Evolutionary conservation across 1,284 basidiomycete species (phyloP).

Genomic region (Ganoderma boninense): DNA sequence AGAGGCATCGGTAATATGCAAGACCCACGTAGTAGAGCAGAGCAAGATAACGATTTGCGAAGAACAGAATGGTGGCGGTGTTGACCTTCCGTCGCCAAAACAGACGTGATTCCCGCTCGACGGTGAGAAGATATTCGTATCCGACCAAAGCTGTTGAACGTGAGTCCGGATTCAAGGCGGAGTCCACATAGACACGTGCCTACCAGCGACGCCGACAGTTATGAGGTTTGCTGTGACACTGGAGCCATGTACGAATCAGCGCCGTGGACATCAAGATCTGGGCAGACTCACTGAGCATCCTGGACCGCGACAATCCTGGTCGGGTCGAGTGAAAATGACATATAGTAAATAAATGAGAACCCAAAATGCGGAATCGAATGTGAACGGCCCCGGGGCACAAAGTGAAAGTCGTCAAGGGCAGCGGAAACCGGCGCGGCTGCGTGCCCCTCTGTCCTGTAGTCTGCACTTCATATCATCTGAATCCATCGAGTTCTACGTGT

Average conservation of each 20-base stretch:
- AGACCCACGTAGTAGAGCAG: not conserved
- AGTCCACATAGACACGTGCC: not conserved
- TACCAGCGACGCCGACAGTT: not conserved
- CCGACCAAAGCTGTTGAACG: conserved; percentile 5
- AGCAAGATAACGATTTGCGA: conserved; percentile 9
- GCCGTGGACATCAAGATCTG: not conserved
- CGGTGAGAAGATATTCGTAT: conserved; percentile 18
- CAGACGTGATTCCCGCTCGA: conserved; percentile 10
- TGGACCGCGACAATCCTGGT: not conserved
- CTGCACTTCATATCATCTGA: too few relatives aligned
- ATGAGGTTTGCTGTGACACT: not conserved
- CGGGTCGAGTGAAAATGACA: not conserved
- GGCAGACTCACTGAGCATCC: not conserved
- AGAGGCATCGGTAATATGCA: not conserved
- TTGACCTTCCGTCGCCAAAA: conserved; percentile 16
- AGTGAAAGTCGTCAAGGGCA: not conserved
- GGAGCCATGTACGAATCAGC: not conserved
- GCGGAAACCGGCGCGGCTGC: not conserved
- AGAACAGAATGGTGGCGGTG: conserved; percentile 9
- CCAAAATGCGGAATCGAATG: not conserved
- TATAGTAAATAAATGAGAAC: not conserved
- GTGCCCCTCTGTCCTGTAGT: too few relatives aligned
- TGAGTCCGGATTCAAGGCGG: not conserved
- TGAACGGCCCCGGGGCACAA: not conserved
- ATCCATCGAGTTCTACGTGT: too few relatives aligned